Conservation (phyloP, 1,284 basidiomycete genomes). For the Megacollybia platyphylla region DNA sequence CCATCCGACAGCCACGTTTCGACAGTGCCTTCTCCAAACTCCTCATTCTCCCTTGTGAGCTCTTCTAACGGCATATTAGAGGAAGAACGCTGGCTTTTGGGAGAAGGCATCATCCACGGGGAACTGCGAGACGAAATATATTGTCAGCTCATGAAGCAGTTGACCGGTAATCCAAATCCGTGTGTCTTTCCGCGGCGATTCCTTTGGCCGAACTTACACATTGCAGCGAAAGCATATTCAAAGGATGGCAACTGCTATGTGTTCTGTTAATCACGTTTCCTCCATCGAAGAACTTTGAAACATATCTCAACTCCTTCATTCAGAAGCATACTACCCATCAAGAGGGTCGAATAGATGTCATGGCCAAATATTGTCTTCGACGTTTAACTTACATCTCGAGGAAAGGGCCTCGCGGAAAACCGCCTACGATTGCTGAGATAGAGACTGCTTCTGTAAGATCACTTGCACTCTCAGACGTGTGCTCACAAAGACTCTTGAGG, state of each 20-base stretch:
- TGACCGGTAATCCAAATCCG: conserved; percentile 71
- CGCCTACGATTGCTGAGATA: conserved; percentile 71
- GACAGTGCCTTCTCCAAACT: conserved; percentile 28
- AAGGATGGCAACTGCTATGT: conserved; percentile 86
- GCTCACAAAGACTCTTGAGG: conserved; percentile 24
- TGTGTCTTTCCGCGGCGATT: conserved; percentile 20
- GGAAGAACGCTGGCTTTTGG: conserved; percentile 78
- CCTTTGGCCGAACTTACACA: conserved; percentile 2
- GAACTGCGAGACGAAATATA: conserved; percentile 88
- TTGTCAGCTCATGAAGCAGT: conserved; percentile 84
- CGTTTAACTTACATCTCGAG: conserved; percentile 60
- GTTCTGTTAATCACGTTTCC: conserved; percentile 81
- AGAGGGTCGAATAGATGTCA: conserved; percentile 71
- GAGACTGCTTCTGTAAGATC: conserved; percentile 69
- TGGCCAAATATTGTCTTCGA: conserved; percentile 78
- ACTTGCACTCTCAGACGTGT: background rate
- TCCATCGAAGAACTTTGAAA: conserved; percentile 83
- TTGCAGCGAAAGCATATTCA: conserved; percentile 67
- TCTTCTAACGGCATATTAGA: conserved; percentile 43
- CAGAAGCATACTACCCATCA: conserved; percentile 50
- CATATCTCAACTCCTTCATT: conserved; percentile 70
- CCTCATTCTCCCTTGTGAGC: conserved; percentile 33
- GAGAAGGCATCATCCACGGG: conserved; percentile 62
- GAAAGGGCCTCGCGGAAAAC: conserved; percentile 75
- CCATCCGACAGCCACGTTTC: conserved; percentile 25